These are phyloP conservation scores for Boletales sp. DNA, from an alignment of 768 basidiomycete genomes.

Conservation along the genomic window DNA sequence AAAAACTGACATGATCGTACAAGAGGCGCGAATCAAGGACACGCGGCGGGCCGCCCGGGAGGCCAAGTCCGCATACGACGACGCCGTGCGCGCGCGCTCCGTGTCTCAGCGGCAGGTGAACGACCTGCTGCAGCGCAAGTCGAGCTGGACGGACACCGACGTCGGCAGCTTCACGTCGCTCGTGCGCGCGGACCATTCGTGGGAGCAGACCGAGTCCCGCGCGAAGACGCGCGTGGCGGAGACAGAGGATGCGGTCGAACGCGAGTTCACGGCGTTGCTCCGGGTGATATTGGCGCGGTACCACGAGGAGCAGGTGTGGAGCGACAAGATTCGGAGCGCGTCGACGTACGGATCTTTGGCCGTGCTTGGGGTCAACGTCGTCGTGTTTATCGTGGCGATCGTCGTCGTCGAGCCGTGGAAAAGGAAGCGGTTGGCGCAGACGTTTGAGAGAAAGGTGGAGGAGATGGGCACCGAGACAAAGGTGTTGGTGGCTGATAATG, in stretches of 20 bases:
- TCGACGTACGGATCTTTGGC: conserved; percentile 91
- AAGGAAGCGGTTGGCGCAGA: conserved; percentile 76
- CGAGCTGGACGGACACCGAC: conserved; percentile 86
- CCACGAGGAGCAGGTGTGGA: conserved; percentile 99
- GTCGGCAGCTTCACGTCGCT: conserved; percentile 85
- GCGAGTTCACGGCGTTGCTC: conserved; percentile 85
- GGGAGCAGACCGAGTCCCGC: conserved; percentile 72
- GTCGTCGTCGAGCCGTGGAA: conserved; percentile 97
- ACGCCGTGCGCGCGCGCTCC: conserved; percentile 76
- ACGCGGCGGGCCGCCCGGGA: conserved; percentile 63
- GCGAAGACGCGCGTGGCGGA: conserved; percentile 66
- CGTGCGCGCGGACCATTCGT: conserved; percentile 84
- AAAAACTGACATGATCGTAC: background rate
- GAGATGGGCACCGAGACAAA: conserved; percentile 46
- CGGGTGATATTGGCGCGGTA: conserved; percentile 85
- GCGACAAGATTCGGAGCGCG: conserved; percentile 94
- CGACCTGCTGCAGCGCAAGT: conserved; percentile 91
- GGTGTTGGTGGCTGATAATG: conserved; percentile 44
- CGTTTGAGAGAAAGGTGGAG: conserved; percentile 80
- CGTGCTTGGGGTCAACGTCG: conserved; percentile 81
- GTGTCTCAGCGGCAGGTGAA: conserved; percentile 94
- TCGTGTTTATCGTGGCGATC: conserved; percentile 89
- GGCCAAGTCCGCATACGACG: conserved; percentile 74
- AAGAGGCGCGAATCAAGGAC: conserved; percentile 71
- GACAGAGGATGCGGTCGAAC: conserved; percentile 79